phyloP scores from a whole-genome alignment of 805 yeast species.

The Spathaspora boniae region DNA sequence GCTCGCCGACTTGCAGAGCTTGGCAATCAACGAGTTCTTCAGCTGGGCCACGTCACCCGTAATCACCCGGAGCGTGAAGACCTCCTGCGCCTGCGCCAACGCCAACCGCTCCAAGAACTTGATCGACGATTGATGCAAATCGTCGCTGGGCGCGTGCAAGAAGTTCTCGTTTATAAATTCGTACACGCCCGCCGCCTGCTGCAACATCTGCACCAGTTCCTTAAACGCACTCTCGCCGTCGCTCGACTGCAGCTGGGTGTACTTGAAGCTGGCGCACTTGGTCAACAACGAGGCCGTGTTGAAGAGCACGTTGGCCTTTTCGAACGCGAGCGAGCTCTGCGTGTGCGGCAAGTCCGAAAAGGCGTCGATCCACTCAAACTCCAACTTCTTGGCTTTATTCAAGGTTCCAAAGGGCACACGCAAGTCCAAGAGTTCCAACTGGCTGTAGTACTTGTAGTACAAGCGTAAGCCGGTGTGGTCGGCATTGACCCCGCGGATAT shows the following conservation, averaged over 20 bases:
- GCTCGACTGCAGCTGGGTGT: conserved; percentile 21
- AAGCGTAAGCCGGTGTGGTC: conserved; percentile 48
- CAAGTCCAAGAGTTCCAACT: conserved; percentile 73
- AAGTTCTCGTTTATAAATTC: conserved; percentile 74
- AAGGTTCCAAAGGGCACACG: conserved; percentile 68
- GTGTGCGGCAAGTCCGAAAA: conserved; percentile 48
- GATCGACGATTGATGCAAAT: conserved; percentile 66
- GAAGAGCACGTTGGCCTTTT: conserved; percentile 80
- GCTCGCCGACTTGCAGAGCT: conserved; percentile 63
- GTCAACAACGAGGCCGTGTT: conserved; percentile 69
- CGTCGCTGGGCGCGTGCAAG: conserved; percentile 83
- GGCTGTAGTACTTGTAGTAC: conserved; percentile 71
- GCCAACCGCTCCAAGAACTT: conserved; percentile 59
- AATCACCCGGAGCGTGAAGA: conserved; percentile 63
- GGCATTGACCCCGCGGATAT: conserved; percentile 47
- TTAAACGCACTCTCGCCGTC: conserved; percentile 46
- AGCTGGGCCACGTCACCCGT: conserved; percentile 45
- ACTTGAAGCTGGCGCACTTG: conserved; percentile 40
- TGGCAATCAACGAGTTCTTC: conserved; percentile 71
- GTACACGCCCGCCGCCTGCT: conserved; percentile 77
- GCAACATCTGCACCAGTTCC: conserved; percentile 55
- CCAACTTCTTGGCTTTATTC: conserved; percentile 39
- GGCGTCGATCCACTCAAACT: conserved; percentile 81
- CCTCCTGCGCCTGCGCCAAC: conserved; percentile 88
- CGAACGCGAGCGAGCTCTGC: conserved; percentile 84